Evolutionary conservation across 2,329 filamentous ascomycete genomes (phyloP).

Genomic region (Fusarium coffeatum): DNA sequence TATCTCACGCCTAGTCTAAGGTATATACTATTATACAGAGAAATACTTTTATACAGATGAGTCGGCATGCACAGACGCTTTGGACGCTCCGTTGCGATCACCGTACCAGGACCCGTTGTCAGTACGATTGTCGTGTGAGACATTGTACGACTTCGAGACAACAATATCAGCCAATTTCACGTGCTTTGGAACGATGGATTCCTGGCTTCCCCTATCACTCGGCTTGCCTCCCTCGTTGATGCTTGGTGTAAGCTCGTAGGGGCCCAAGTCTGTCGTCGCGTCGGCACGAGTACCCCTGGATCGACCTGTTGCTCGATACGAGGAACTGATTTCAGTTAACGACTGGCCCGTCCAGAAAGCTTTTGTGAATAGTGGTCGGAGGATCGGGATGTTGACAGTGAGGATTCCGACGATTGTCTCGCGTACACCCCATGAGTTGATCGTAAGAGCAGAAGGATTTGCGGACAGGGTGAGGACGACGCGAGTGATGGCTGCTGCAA

Average conservation of each 20-base stretch:
- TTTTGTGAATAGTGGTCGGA: conserved; percentile 25
- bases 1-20: neutral
- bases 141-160: conserved; percentile 25
- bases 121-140: conserved; percentile 9
- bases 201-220: conserved; percentile 22
- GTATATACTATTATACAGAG: neutral
- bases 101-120: conserved; percentile 14
- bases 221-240: conserved; percentile 3
- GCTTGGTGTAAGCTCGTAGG: conserved; percentile 31
- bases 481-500: conserved; percentile 42
- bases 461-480: conserved; percentile 39
- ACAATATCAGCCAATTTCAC: conserved; percentile 12
- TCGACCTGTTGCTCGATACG: neutral
- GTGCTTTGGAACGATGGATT: conserved; percentile 25
- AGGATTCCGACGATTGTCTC: conserved; percentile 54
- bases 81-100: conserved; percentile 4
- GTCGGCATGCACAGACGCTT: conserved; percentile 21
- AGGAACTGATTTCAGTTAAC: neutral
- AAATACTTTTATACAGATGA: neutral
- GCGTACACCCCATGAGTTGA: conserved; percentile 46
- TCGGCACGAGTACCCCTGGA: neutral
- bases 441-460: conserved; percentile 38
- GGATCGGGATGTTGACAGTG: conserved; percentile 49
- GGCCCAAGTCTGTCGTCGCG: conserved; percentile 21
- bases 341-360: conserved; percentile 19